phyloP scores from a whole-genome alignment of 495 filamentous ascomycete genomes.

The Xylaria flabelliformis region DNA sequence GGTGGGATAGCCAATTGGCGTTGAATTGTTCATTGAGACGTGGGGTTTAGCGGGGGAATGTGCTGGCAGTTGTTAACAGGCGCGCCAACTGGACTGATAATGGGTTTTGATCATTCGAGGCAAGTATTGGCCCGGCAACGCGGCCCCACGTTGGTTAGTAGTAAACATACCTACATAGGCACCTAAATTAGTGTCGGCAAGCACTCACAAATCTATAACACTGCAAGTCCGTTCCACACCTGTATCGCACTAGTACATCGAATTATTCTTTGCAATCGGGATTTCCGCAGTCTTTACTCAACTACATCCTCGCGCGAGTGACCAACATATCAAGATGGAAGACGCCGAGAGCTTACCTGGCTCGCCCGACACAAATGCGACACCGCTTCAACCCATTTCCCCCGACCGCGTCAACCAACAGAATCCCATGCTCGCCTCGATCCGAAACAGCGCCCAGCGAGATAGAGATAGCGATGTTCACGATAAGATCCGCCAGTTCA shows the following conservation, averaged over 20 bases:
- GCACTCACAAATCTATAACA: not conserved
- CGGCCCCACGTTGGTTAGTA: not conserved
- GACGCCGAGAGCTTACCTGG: constrained; percentile 39
- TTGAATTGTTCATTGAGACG: not conserved
- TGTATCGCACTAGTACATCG: not conserved
- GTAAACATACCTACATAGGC: constrained; percentile 32
- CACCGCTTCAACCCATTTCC: constrained; percentile 72
- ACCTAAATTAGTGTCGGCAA: constrained; percentile 1
- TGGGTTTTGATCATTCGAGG: not conserved
- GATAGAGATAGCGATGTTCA: constrained; percentile 78
- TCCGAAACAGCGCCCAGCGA: constrained; percentile 49
- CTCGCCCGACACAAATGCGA: constrained; percentile 52
- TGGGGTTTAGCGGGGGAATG: not conserved
- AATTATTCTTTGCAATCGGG: not conserved
- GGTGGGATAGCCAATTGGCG: not conserved
- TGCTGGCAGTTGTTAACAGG: constrained; percentile 11
- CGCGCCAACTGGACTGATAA: not conserved
- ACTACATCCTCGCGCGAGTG: constrained; percentile 13
- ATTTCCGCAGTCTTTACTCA: constrained; percentile 15
- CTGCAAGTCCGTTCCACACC: constrained; percentile 1
- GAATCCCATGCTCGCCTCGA: constrained; percentile 34
- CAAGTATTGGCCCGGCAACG: constrained; percentile 39
- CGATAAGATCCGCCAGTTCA: constrained; percentile 84
- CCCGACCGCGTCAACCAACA: constrained; percentile 83
- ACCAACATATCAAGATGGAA: constrained; percentile 37